A percentile compares a stretch with the other conserved stretches of the same genome.
These are phyloP conservation scores for Hymenotorrendiella dingleyae DNA, from an alignment of 2,329 filamentous ascomycete genomes.

Conservation along the genomic window DNA sequence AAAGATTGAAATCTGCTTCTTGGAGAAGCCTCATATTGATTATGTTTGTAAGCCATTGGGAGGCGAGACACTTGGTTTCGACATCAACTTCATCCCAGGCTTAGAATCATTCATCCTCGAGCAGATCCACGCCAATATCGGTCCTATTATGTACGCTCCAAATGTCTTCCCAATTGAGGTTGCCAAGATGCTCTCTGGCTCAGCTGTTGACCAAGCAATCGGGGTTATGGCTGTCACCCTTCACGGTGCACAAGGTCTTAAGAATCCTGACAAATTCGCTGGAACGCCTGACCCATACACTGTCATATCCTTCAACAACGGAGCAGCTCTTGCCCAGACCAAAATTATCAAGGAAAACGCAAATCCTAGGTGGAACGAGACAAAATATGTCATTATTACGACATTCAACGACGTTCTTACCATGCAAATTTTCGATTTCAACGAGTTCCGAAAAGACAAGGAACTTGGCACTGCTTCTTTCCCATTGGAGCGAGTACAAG, in stretches of 20 bases:
- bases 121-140: slow-evolving; percentile 88
- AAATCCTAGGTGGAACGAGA: slow-evolving; percentile 94
- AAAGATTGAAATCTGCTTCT: slow-evolving; percentile 88
- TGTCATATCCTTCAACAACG: slow-evolving; percentile 75
- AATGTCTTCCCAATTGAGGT: slow-evolving; percentile 98
- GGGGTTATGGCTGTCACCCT: slow-evolving; percentile 89
- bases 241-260: slow-evolving; percentile 84
- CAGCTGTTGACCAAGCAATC: slow-evolving; percentile 89
- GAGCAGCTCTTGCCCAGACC: slow-evolving; percentile 76
- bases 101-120: slow-evolving; percentile 91
- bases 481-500: slow-evolving; percentile 73
- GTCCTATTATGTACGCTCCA: slow-evolving; percentile 96
- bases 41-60: slow-evolving; percentile 97
- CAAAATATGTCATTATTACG: slow-evolving; percentile 89
- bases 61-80: slow-evolving; percentile 91
- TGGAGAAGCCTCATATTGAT: slow-evolving; percentile 83
- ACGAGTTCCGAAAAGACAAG: slow-evolving; percentile 94
- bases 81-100: slow-evolving; percentile 98
- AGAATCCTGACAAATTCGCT: slow-evolving; percentile 91
- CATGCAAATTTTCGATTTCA: slow-evolving; percentile 83
- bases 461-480: slow-evolving; percentile 87
- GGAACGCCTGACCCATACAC: slow-evolving; percentile 90
- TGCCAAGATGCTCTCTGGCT: slow-evolving; percentile 94
- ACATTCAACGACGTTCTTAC: slow-evolving; percentile 85
- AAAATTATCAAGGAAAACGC: slow-evolving; percentile 80